Evolutionary conservation across 2,329 filamentous ascomycete genomes (phyloP).

Genomic region (Geoglossum cookeanum): DNA sequence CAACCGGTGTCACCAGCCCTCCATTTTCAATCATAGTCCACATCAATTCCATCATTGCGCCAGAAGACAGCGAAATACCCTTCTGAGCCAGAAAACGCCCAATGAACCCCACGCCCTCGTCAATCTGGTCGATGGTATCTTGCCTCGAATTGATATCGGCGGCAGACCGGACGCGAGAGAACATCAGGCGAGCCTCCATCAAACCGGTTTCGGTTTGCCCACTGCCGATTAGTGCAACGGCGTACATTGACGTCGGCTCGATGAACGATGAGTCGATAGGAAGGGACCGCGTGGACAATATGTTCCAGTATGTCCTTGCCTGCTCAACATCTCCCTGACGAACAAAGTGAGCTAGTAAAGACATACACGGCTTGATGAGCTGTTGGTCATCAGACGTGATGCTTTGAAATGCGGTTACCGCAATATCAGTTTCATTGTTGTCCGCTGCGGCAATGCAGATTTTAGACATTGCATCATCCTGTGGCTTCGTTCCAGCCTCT

Average conservation of each 20-base stretch:
- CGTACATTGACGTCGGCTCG: conserved; percentile 80
- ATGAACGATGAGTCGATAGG: conserved; percentile 47
- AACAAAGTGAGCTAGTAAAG: conserved; percentile 71
- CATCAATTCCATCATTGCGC: conserved; percentile 38
- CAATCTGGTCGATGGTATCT: conserved; percentile 58
- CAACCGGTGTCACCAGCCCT: conserved; percentile 37
- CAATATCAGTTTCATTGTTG: conserved; percentile 47
- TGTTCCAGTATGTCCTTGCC: conserved; percentile 64
- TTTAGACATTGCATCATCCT: conserved; percentile 45
- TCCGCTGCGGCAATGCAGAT: conserved; percentile 70
- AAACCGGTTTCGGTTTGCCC: conserved; percentile 71
- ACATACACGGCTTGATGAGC: conserved; percentile 44
- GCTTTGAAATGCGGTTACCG: conserved; percentile 44
- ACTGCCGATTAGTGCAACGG: conserved; percentile 68
- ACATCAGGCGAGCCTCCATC: conserved; percentile 65
- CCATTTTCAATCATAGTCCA: conserved; percentile 48
- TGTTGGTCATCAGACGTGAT: conserved; percentile 33
- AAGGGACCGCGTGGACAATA: conserved; percentile 44
- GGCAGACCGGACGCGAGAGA: conserved; percentile 54
- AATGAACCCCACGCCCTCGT: conserved; percentile 62
- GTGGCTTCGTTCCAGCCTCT: conserved; percentile 37
- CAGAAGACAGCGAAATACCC: conserved; percentile 30
- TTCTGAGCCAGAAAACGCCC: conserved; percentile 36
- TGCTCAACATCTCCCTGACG: conserved; percentile 61
- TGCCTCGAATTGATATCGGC: conserved; percentile 26